Base-by-base conservation (phyloP, 495 filamentous ascomycete species). In the Paragyromitra xinjiangensis region DNA sequence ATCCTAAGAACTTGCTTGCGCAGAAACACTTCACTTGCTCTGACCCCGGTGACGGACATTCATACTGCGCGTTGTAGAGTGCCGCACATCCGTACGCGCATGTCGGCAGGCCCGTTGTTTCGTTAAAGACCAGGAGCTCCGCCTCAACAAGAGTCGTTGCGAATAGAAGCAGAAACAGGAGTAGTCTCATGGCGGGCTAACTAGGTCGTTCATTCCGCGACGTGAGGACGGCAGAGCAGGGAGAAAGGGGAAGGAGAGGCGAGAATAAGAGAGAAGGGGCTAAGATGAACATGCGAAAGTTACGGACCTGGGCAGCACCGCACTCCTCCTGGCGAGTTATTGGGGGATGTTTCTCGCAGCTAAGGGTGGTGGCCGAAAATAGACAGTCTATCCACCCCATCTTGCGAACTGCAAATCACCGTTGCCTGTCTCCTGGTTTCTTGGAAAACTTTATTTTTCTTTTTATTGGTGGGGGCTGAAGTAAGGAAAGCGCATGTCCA, bases 51-150 rank as follows among this genome's bases (percentile, higher is more conserved):
- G 40, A 12, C 22, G 76, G 63, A 34, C 81, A 82, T 6, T 74
- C 77, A 61, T 64, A 82, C 22, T 82, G 80, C 45, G 81, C 81
- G 7, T 64, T 68, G 37, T 76, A 80, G 1, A 82, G 77, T 3
- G 70, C 48, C 22, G 56, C 16, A 44, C 81, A 82, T n/a, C 56
- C 50, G 22, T 77, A 82, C 1, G 81, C 81, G 59, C 81, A 82
- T 6, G 9, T 24, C 5, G 81, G 81, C 7, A 82, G 77, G 14
- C 71, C 80, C 2, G 79, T 74, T 7, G 69, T 78, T 9, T 75
- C 73, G 55, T 81, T 81, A 58, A 81, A 81, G 29, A 73, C 66
- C 7, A 81, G 55, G 11, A 81, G 64, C 37, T 65, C 58, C 53
- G 75, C 75, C 22, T 39, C 39, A 19, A 39, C 16, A 39, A 64